phyloP scores from a whole-genome alignment of 1,284 basidiomycete genomes.

The Tilletia setariae region DNA sequence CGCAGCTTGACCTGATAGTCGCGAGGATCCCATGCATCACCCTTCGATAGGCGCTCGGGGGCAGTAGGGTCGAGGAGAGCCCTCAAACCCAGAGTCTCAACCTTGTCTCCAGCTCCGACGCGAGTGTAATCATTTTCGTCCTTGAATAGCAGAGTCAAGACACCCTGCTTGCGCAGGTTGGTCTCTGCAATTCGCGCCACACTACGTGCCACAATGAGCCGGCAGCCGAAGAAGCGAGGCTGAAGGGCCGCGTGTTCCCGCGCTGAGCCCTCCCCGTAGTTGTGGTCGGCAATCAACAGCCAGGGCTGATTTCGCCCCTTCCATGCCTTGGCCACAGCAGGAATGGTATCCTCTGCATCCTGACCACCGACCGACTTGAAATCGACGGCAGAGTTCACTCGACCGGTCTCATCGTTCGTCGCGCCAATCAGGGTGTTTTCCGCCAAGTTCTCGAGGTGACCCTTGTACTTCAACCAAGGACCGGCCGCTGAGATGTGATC shows the following conservation, averaged over 20 bases:
- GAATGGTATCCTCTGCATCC: conserved; percentile 43
- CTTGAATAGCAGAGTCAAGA: conserved; percentile 50
- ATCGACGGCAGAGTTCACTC: conserved; percentile 56
- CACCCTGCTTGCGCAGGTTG: conserved; percentile 58
- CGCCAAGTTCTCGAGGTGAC: conserved; percentile 91
- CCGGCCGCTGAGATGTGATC: conserved; percentile 60
- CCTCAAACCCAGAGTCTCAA: conserved; percentile 49
- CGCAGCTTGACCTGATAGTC: conserved; percentile 43
- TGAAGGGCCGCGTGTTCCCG: conserved; percentile 96
- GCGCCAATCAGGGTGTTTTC: conserved; percentile 72
- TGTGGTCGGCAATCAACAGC: conserved; percentile 83
- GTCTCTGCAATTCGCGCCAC: conserved; percentile 67
- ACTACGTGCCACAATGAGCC: conserved; percentile 57
- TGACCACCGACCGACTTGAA: conserved; percentile 59
- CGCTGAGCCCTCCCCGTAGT: conserved; percentile 95
- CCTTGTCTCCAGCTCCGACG: conserved; percentile 44
- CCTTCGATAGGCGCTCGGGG: conserved; percentile 16
- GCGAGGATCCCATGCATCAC: conserved; percentile 25
- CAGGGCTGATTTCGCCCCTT: conserved; percentile 61
- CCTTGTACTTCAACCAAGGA: conserved; percentile 90
- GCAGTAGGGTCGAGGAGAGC: conserved; percentile 41
- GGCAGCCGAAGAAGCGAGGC: conserved; percentile 81
- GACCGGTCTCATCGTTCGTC: conserved; percentile 56
- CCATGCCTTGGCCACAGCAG: conserved; percentile 44
- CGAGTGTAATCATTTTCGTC: conserved; percentile 49